These are phyloP conservation scores for Claviceps arundinis DNA, from an alignment of 2,329 filamentous ascomycete species.

Conservation along the genomic window DNA sequence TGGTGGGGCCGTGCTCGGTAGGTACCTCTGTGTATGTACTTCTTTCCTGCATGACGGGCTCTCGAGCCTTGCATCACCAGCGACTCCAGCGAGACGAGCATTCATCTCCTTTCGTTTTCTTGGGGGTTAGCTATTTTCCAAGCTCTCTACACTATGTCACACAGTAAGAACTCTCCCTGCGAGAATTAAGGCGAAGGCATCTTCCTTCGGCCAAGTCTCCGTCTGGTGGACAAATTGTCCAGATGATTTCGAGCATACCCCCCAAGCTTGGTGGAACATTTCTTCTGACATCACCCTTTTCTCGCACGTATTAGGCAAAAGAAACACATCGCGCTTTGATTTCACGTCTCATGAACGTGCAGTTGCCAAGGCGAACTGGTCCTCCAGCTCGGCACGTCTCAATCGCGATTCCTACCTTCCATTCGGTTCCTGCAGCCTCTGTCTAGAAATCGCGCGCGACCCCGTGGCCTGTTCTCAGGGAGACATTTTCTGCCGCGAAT, in stretches of 20 bases:
- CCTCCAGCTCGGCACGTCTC: conserved; percentile 68
- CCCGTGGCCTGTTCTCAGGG: conserved; percentile 76
- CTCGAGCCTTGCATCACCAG: neutral
- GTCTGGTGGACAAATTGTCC: neutral
- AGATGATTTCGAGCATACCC: neutral
- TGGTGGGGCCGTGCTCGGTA: neutral
- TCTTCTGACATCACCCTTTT: neutral
- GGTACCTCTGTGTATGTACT: neutral
- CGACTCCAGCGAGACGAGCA: neutral
- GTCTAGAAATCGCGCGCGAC: conserved; percentile 65
- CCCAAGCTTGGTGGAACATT: neutral
- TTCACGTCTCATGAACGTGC: conserved; percentile 87
- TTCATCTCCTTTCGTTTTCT: neutral
- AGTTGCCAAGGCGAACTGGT: conserved; percentile 72
- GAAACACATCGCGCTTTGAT: conserved; percentile 82
- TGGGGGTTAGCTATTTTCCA: neutral
- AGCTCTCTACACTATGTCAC: conserved; percentile 25
- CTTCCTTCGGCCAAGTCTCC: neutral
- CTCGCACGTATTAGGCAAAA: conserved; percentile 44
- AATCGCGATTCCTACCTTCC: conserved; percentile 83
- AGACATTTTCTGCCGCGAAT: conserved; percentile 92
- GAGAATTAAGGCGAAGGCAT: neutral
- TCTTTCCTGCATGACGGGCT: neutral
- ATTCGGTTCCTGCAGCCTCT: conserved; percentile 80
- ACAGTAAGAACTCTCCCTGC: conserved; percentile 27